Percentiles rank a stretch among this genome's conserved stretches.
These are phyloP conservation scores for Apiotrichum porosum DNA, from an alignment of 1,284 basidiomycete genomes.

Conservation along the genomic window DNA sequence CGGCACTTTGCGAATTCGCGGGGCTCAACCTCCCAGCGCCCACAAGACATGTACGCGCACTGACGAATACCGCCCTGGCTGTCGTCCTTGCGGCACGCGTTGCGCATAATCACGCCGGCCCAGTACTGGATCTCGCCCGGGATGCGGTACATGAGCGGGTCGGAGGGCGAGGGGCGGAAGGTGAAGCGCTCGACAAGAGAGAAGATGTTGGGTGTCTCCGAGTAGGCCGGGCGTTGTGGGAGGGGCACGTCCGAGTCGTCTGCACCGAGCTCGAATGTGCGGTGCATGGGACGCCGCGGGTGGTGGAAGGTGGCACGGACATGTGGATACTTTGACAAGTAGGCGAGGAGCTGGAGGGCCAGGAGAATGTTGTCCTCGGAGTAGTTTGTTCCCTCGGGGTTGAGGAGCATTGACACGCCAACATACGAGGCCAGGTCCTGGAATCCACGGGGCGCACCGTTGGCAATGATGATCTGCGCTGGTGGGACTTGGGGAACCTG, in stretches of 20 bases:
- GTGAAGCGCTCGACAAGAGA: conserved; percentile 95
- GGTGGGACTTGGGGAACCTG: conserved; percentile 16
- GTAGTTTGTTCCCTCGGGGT: conserved; percentile 56
- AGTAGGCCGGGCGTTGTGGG: conserved; percentile 43
- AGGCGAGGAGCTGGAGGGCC: conserved; percentile 86
- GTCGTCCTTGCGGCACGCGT: conserved; percentile 97
- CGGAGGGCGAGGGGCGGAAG: conserved; percentile 77
- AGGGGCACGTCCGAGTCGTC: conserved; percentile 29
- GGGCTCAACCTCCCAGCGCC: conserved; percentile 87
- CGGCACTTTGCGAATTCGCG: conserved; percentile 97
- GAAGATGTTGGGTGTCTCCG: conserved; percentile 74
- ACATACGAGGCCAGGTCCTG: conserved; percentile 46
- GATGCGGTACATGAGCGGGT: conserved; percentile 66
- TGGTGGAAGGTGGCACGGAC: conserved; percentile 96
- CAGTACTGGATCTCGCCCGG: conserved; percentile 95
- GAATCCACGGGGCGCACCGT: conserved; percentile 47
- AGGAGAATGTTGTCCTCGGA: conserved; percentile 92
- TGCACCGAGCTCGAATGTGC: conserved; percentile 41
- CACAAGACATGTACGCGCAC: conserved; percentile 97
- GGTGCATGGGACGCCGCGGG: conserved; percentile 55
- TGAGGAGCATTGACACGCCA: conserved; percentile 35
- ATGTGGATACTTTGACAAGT: conserved; percentile 96
- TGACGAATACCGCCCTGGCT: conserved; percentile 86
- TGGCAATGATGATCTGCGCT: conserved; percentile 47
- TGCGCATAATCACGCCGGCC: conserved; percentile 99